Evolutionary conservation across 352 stramenopile genomes (phyloP), one percentile per base, ranked within the genome.

Genomic region (Globisporangium apiculatum): DNA sequence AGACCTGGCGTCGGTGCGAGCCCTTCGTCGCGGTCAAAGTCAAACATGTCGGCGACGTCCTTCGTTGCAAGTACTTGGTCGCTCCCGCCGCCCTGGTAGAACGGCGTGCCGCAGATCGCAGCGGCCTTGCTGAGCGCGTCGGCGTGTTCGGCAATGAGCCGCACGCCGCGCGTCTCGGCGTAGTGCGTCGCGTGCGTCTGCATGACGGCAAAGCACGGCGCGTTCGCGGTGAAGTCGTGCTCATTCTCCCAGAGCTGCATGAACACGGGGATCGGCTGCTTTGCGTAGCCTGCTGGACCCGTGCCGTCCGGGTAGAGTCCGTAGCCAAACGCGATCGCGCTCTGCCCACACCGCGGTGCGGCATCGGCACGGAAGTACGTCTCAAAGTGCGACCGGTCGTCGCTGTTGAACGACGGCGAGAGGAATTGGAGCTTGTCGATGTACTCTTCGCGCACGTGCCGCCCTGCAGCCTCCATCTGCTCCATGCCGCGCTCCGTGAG

Each of bases 191-290:
- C 73, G 56, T 86, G 76, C 17, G 69, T 53, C n/a, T 75, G 69
- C 58, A 85, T 76, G 31, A 87, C 68, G 3, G 57, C 65, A 69
- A 78, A 83, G 66, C 81, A 91, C 5, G 79, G 79, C 5, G 69
- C 75, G 51, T 83, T 86, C 5, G 81, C 81, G 0, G 79, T 87
- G 57, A 91, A 91, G 55, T 91, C 81, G 58, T 86, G 79, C 46
- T 91, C 81, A 51, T 83, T 91, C 75, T 91, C 73, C n/a, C 62
- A 73, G 0, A 91, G 59, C 57, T 91, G 81, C 81, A 91, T 91
- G 68, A 75, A 91, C 40, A 91, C 69, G 0, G 81, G 76, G 50
- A 91, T 87, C 1, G 78, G 78, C 60, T 91, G 81, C 49, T 73
- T 75, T 6, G 57, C 47, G 55, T 83, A 89, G 0, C 76, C 81